Conservation (phyloP, 192 early-diverging fungal genomes). For the Backusella tuberculispora region DNA sequence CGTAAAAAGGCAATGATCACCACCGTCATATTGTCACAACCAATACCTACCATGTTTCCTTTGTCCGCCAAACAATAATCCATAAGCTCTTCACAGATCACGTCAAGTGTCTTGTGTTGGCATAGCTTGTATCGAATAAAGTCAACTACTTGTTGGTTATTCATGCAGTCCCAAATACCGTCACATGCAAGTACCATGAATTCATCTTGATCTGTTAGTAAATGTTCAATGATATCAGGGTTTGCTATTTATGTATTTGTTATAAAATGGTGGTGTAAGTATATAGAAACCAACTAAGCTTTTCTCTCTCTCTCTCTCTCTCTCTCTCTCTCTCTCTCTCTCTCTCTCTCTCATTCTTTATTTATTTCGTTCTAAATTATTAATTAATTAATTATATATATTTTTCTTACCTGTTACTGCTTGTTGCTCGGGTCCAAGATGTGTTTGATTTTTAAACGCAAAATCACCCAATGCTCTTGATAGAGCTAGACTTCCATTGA, state of each 20-base stretch:
- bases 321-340: not conserved
- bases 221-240: slow-evolving; percentile 78
- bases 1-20: slow-evolving; percentile 87
- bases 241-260: slow-evolving; percentile 49
- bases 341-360: no score
- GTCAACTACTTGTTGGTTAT: slow-evolving; percentile 84
- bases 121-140: slow-evolving; percentile 80
- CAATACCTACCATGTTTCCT: slow-evolving; percentile 85
- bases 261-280: not conserved
- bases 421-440: slow-evolving; percentile 84
- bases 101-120: slow-evolving; percentile 59
- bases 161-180: slow-evolving; percentile 99
- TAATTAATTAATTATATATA: not conserved
- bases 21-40: slow-evolving; percentile 99
- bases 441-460: slow-evolving; percentile 91
- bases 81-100: slow-evolving; percentile 89
- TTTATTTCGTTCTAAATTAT: not conserved
- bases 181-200: slow-evolving; percentile 98
- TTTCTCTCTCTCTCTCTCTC: not conserved
- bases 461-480: slow-evolving; percentile 98
- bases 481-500: slow-evolving; percentile 97
- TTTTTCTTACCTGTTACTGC: slow-evolving; percentile 76
- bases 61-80: slow-evolving; percentile 88
- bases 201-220: slow-evolving; percentile 77
- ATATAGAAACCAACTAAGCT: not conserved